Evolutionary conservation across 805 yeast genomes (phyloP).

Genomic region (Lachancea lanzarotensis): DNA sequence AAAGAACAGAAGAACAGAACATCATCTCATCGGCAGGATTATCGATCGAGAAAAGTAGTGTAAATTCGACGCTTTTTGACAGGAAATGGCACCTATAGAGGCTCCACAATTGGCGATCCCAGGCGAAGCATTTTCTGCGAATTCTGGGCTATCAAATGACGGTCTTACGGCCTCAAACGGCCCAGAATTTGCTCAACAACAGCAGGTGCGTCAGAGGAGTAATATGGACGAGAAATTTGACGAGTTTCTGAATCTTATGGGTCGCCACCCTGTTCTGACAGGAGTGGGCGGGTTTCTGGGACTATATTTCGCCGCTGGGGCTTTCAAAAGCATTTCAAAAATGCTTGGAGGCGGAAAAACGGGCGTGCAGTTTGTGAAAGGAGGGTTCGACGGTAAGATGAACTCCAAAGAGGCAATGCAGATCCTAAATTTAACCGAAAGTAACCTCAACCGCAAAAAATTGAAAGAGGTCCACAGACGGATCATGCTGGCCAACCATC

Average conservation of each 20-base stretch:
- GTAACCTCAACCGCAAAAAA: constrained; percentile 52
- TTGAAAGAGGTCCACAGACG: constrained; percentile 80
- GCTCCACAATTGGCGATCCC: constrained; percentile 29
- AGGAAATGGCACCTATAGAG: constrained; percentile 13
- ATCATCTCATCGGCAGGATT: neutral
- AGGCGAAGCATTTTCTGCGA: constrained; percentile 12
- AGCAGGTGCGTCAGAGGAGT: constrained; percentile 21
- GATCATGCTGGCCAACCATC: constrained; percentile 88
- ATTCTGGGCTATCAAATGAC: constrained; percentile 3
- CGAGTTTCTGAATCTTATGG: constrained; percentile 49
- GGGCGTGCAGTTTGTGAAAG: constrained; percentile 51
- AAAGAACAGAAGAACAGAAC: neutral
- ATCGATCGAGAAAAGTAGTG: neutral
- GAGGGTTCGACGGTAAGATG: constrained; percentile 92
- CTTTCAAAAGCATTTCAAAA: constrained; percentile 42
- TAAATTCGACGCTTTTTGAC: neutral
- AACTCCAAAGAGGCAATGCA: constrained; percentile 80
- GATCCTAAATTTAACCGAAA: constrained; percentile 69
- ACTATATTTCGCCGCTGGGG: constrained; percentile 59
- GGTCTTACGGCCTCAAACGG: neutral
- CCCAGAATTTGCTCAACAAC: constrained; percentile 18
- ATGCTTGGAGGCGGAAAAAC: constrained; percentile 59
- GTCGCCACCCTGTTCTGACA: constrained; percentile 71
- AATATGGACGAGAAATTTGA: constrained; percentile 60
- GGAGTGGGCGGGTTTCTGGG: constrained; percentile 63